phyloP scores from a whole-genome alignment of 1,284 basidiomycete genomes.

The Leccinum fuscescens region DNA sequence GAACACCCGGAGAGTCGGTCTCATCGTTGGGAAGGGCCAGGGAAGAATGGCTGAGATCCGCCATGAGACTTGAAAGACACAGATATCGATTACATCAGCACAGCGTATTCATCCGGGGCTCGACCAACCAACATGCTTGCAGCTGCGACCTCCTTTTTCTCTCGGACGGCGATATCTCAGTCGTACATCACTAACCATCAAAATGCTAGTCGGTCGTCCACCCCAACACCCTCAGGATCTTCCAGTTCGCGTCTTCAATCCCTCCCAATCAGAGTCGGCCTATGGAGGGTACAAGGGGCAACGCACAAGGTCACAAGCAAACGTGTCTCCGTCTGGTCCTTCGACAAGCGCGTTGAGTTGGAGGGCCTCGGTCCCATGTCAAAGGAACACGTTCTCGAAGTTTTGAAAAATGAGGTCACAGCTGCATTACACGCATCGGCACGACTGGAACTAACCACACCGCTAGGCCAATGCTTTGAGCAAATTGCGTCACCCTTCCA shows the following conservation, averaged over 20 bases:
- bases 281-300: conserved; percentile 85
- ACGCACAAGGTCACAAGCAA: conserved; percentile 87
- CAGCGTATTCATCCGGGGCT: neutral
- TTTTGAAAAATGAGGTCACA: conserved; percentile 85
- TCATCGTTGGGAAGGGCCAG: conserved; percentile 17
- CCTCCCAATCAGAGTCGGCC: conserved; percentile 67
- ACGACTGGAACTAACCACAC: conserved; percentile 2
- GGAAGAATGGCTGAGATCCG: conserved; percentile 5
- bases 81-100: conserved; percentile 19
- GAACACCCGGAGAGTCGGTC: conserved; percentile 42
- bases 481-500: conserved; percentile 88
- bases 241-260: conserved; percentile 39
- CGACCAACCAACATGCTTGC: conserved; percentile 61
- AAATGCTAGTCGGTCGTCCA: conserved; percentile 55
- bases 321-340: conserved; percentile 86
- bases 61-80: neutral
- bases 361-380: conserved; percentile 61
- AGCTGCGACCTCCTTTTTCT: conserved; percentile 88
- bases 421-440: neutral
- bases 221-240: conserved; percentile 54
- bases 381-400: conserved; percentile 74
- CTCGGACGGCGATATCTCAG: conserved; percentile 81
- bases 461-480: conserved; percentile 81
- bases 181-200: conserved; percentile 69
- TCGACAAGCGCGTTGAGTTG: conserved; percentile 81